Evolutionary conservation across 495 filamentous ascomycete genomes (phyloP).

Genomic region (Lineolata rhizophorae): DNA sequence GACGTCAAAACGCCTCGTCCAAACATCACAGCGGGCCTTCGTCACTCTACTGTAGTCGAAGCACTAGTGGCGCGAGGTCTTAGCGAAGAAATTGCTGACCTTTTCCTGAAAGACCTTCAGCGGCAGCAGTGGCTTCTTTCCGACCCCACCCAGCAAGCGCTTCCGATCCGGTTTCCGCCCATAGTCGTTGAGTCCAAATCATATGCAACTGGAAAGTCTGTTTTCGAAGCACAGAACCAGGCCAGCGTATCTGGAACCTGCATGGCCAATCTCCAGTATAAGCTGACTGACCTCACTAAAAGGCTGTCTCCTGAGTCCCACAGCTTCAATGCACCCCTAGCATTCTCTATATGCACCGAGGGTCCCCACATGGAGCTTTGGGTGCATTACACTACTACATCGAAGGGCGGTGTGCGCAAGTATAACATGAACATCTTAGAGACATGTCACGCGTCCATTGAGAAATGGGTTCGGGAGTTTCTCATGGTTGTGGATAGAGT

Average conservation of each 20-base stretch:
- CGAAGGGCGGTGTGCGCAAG: conserved; percentile 5
- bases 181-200: conserved; percentile 9
- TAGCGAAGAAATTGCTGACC: neutral
- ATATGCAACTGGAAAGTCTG: conserved; percentile 8
- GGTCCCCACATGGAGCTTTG: conserved; percentile 12
- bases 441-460: neutral
- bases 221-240: conserved; percentile 13
- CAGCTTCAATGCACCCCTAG: conserved; percentile 5
- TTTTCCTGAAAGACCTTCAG: neutral
- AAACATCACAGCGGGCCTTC: conserved; percentile 6
- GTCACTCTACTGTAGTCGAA: conserved; percentile 1
- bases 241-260: conserved; percentile 14
- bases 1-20: conserved; percentile 9
- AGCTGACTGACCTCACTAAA: neutral
- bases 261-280: conserved; percentile 9
- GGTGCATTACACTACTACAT: conserved; percentile 10
- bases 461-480: neutral
- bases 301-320: neutral
- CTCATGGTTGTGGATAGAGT: neutral
- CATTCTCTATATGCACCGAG: conserved; percentile 13
- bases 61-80: neutral
- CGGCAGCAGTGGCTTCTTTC: neutral
- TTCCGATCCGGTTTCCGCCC: neutral
- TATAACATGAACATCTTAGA: conserved; percentile 1
- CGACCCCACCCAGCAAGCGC: neutral